Base-by-base conservation (phyloP, 2,329 filamentous ascomycete species). In the Stachybotrys elegans region DNA sequence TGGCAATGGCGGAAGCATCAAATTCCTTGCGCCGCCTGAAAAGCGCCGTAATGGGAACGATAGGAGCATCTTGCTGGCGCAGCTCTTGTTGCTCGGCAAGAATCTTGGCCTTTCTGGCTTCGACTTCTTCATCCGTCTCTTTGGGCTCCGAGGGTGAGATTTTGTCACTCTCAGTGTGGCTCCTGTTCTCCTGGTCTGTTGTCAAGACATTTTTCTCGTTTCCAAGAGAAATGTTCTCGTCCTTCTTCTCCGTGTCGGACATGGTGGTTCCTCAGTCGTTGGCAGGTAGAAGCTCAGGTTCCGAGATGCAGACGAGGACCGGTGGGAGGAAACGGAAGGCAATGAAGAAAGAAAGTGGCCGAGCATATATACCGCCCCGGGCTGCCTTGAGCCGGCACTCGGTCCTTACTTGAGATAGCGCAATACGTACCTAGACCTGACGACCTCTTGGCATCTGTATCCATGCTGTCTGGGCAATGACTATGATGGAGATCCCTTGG, bases 1-100 rank as follows among this genome's bases (percentile, higher is more conserved):
- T 64, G 19, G 67, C 66, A 34, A 61, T 56, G 21, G 34, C 43
- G 14, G 43, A 21, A 13, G 14, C 13, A 22, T 43, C 41, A 20
- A 32, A 43, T 29, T 38, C 38, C 22, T 43, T 43, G 36, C 42
- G 42, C 42, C 34, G 22, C 17, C 22, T 22, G 25, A 41, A 41
- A 5, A 41, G 22, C 14, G 39, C 23, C 17, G 22, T 41, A 16
- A 41, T 41, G 22, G 39, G 39, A 4, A 41, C 19, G 22, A 41
- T 27, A 25, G 39, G 39, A n/a, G 39, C 39, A 9, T 41, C 25
- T 14, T 41, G 39, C 25, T 41, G 22, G 9, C 31, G 39, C 13
- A 41, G 39, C 17, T 22, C n/a, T 19, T 41, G 22, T n/a, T 29
- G 39, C 16, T 27, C 23, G 25, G 7, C 14, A 16, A 34, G 7